Percentiles rank a stretch among this genome's conserved stretches.
Evolutionary conservation across 768 basidiomycete genomes (phyloP).

Genomic region (Mycena sanguinolenta): DNA sequence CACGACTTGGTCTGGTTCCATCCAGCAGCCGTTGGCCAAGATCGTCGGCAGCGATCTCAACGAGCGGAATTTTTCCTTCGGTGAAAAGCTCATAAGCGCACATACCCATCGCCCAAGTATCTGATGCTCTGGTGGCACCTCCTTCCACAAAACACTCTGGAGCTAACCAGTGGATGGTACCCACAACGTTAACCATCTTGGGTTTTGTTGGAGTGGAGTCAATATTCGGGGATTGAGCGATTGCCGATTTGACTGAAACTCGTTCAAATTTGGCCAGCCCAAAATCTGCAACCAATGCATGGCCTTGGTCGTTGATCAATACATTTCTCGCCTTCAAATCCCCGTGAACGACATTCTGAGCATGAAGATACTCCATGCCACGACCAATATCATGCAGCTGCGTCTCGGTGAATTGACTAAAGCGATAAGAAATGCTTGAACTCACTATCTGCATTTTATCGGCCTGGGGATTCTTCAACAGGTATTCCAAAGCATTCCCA

Average conservation of each 20-base stretch:
- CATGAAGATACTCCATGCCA: constrained; percentile 4
- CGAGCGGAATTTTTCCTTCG: constrained; percentile 1
- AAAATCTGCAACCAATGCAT: constrained; percentile 10
- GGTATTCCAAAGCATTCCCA: constrained; percentile 7
- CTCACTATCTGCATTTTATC: constrained; percentile 15
- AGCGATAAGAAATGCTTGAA: neutral
- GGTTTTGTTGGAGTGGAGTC: constrained; percentile 15
- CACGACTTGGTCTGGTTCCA: constrained; percentile 2
- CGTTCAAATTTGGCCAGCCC: constrained; percentile 15
- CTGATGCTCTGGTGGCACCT: neutral
- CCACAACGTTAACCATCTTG: constrained; percentile 1
- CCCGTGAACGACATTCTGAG: constrained; percentile 9
- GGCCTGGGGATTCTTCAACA: neutral
- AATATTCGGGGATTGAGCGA: neutral
- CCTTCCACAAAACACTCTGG: constrained; percentile 2
- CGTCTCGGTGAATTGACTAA: neutral
- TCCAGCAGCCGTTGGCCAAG: constrained; percentile 2
- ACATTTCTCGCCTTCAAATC: constrained; percentile 15
- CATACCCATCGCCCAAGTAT: constrained; percentile 9
- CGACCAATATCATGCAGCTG: constrained; percentile 10
- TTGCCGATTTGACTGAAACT: constrained; percentile 5
- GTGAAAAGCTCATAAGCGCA: constrained; percentile 12
- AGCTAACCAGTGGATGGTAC: constrained; percentile 8
- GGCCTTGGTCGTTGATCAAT: constrained; percentile 3
- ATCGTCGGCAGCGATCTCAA: constrained; percentile 14